phyloP scores from a whole-genome alignment of 192 early-diverging fungal species.

The Umbelopsis vinacea region DNA sequence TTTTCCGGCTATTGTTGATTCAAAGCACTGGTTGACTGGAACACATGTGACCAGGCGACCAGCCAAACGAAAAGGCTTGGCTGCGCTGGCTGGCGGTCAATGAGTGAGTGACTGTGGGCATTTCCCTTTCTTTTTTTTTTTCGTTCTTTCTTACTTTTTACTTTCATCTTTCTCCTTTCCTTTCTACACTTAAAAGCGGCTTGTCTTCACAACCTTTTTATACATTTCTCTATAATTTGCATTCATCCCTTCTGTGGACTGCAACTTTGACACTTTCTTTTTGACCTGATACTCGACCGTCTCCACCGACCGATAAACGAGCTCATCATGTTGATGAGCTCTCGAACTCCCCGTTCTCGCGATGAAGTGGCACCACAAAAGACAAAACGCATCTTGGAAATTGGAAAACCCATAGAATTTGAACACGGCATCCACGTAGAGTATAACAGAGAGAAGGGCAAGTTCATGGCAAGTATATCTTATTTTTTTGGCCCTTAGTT shows the following conservation, averaged over 20 bases:
- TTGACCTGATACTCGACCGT: slow-evolving; percentile 14
- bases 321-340: slow-evolving; percentile 24
- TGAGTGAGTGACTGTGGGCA: not conserved
- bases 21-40: no score
- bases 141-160: not conserved
- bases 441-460: slow-evolving; percentile 46
- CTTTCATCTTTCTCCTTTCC: not conserved
- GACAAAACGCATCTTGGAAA: slow-evolving; percentile 36
- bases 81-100: not conserved
- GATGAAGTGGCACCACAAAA: slow-evolving; percentile 7
- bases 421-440: slow-evolving; percentile 55
- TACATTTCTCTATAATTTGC: not conserved
- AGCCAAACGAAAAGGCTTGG: not conserved
- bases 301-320: slow-evolving; percentile 18
- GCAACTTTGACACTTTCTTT: not conserved
- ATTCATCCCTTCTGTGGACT: not conserved
- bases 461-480: slow-evolving; percentile 41
- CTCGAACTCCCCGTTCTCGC: slow-evolving; percentile 14
- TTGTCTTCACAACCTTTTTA: not conserved
- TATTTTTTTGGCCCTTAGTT: not conserved
- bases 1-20: no score
- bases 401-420: slow-evolving; percentile 48
- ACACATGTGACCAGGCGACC: no score
- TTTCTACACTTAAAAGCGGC: not conserved
- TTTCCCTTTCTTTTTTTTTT: not conserved